Evolutionary conservation across 129 eudicot species (phyloP), one percentile per base, ranked within the genome.

Genomic region (Centaurea solstitialis): DNA sequence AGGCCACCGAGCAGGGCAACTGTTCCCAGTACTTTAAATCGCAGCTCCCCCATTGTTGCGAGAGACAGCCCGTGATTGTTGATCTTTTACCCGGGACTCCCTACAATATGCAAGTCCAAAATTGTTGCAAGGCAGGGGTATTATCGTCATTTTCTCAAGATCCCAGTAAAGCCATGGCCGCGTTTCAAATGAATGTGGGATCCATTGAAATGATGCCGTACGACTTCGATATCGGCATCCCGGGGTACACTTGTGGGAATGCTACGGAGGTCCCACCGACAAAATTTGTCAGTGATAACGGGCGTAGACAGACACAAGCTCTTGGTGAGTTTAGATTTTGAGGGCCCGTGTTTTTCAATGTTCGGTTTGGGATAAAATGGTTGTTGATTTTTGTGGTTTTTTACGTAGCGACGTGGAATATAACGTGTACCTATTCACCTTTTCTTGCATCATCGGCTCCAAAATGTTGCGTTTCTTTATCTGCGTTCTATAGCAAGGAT

Each of bases 111-210:
- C 97, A 91, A 81, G 90, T 83, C 11, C 87, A 89, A 13, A 94
- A 91, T 79, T 94, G 98, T 80, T 94, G 98, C 79, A 90, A 76
- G 82, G 88, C 87, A 40, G 98, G 98, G 64, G 88, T 89, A 6
- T 79, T 91, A 20, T 76, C 95, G 9, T 94, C 98, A 57, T 61
- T 88, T 76, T 59, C 64, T 9, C 98, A 94, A 76, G 90, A 86
- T 40, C 81, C 93, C 13, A 76, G 7, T 0, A 90, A 85, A 15
- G 79, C 67, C 50, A 15, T 87, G n/a, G 80, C 97, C 24, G 77
- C 89, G 15, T 90, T 94, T 74, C 91, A 86, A 71, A 91, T 91
- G 95, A 88, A 57, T 15, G 18, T 87, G 0, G 97, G 88, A 30
- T 64, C 68, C 9, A 10, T 73, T 5, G 39, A 24, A 17, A 13